Evolutionary conservation across 345 rosid species (phyloP).

Genomic region (Raphanus sativus): DNA sequence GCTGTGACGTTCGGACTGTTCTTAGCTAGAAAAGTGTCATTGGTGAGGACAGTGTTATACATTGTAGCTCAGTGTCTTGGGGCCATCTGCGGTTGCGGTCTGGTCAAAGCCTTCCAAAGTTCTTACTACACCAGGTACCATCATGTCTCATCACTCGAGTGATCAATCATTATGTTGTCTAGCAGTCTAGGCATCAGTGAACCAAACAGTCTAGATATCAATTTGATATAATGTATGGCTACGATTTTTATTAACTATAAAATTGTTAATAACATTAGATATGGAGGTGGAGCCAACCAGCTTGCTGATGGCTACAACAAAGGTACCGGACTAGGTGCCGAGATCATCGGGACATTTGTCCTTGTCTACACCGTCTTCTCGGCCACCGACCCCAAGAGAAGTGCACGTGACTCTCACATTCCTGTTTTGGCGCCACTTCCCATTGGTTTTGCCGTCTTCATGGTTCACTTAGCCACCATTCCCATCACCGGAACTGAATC

Average conservation of each 20-base stretch:
- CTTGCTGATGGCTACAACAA: slow-evolving; percentile 52
- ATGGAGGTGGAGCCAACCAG: slow-evolving; percentile 55
- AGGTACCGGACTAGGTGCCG: slow-evolving; percentile 54
- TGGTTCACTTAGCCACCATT: slow-evolving; percentile 91
- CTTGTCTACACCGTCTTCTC: slow-evolving; percentile 66
- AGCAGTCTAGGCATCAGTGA: neutral
- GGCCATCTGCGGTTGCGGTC: slow-evolving; percentile 64
- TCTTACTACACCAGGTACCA: slow-evolving; percentile 52
- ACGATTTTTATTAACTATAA: neutral
- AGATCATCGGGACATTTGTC: slow-evolving; percentile 55
- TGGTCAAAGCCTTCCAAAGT: slow-evolving; percentile 62
- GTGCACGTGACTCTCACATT: slow-evolving; percentile 54
- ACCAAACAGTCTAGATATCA: neutral
- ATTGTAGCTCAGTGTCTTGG: slow-evolving; percentile 69
- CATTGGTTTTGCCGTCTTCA: slow-evolving; percentile 93
- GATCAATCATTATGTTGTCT: neutral
- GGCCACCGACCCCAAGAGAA: slow-evolving; percentile 65
- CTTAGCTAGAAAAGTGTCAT: slow-evolving; percentile 53
- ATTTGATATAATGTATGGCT: neutral
- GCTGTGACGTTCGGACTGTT: slow-evolving; percentile 68
- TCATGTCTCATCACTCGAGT: neutral
- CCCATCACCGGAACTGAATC: slow-evolving; percentile 90
- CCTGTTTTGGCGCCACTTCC: slow-evolving; percentile 93
- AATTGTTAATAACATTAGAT: slow-evolving; percentile 7
- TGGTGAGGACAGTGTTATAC: slow-evolving; percentile 55